Percentiles rank a stretch among this genome's conserved stretches.
Evolutionary conservation across 1,284 basidiomycete genomes (phyloP).

Genomic region (Ustilago loliicola): DNA sequence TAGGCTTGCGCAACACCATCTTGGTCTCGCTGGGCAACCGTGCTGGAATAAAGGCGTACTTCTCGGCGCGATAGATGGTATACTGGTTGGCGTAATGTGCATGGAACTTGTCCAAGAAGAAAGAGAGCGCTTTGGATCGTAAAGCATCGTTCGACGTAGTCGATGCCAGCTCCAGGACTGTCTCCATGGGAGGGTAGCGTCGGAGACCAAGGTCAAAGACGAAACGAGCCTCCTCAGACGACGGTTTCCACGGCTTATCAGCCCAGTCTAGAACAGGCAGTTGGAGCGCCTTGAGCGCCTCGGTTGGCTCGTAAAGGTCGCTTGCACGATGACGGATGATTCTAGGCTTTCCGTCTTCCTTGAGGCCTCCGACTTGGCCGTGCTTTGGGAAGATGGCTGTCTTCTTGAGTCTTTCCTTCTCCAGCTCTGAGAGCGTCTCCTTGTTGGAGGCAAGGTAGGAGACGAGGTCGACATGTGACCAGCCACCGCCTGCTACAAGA

Average conservation of each 20-base stretch:
- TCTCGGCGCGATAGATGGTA: constrained; percentile 47
- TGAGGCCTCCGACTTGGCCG: constrained; percentile 63
- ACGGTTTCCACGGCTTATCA: constrained; percentile 69
- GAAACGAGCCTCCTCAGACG: constrained; percentile 79
- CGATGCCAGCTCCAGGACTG: constrained; percentile 71
- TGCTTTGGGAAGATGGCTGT: constrained; percentile 85
- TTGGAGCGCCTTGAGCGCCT: constrained; percentile 79
- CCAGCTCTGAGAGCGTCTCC: constrained; percentile 78
- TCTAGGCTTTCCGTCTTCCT: constrained; percentile 58
- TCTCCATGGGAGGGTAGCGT: constrained; percentile 79
- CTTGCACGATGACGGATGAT: constrained; percentile 62
- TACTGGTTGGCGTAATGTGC: constrained; percentile 57
- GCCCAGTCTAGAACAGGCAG: constrained; percentile 92
- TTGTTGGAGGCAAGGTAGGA: constrained; percentile 82
- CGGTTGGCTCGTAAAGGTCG: constrained; percentile 81
- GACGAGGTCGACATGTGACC: constrained; percentile 72
- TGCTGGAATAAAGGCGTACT: constrained; percentile 80
- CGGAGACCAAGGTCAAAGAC: constrained; percentile 83
- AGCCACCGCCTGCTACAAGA: constrained; percentile 71
- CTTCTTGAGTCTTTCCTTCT: constrained; percentile 80
- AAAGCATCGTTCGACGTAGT: constrained; percentile 21
- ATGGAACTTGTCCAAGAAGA: constrained; percentile 64
- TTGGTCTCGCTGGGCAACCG: constrained; percentile 72
- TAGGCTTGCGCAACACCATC: constrained; percentile 77
- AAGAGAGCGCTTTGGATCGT: constrained; percentile 58